Percentiles rank a stretch among this genome's conserved stretches.
Evolutionary conservation across 2,329 filamentous ascomycete species (phyloP).

Genomic region (Cercospora sp.): DNA sequence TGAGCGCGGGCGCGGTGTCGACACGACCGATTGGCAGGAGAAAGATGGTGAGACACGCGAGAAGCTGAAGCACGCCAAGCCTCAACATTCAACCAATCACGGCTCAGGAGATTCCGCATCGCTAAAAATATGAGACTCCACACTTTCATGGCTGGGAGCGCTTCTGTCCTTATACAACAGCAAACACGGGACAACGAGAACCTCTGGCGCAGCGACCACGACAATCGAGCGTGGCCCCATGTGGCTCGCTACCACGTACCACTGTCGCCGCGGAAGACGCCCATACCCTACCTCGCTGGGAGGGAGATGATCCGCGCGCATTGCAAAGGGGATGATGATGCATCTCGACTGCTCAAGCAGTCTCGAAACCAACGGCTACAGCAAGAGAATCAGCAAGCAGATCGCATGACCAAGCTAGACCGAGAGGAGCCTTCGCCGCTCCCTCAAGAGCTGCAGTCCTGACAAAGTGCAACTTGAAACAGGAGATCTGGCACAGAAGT

Average conservation of each 20-base stretch:
- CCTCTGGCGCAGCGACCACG: not conserved
- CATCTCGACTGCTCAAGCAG: not conserved
- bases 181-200: not conserved
- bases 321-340: not conserved
- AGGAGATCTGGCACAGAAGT: constrained; percentile 9
- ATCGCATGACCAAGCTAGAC: no score
- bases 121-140: not conserved
- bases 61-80: not conserved
- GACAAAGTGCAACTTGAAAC: constrained; percentile 2
- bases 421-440: not conserved
- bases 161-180: constrained; percentile 7
- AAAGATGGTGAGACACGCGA: not conserved
- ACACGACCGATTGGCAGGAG: not conserved
- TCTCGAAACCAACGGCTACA: not conserved
- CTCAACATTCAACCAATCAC: not conserved
- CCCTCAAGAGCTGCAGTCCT: not conserved
- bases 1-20: not conserved
- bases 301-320: not conserved
- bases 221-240: not conserved
- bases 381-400: not conserved
- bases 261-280: not conserved
- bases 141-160: not conserved
- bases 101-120: not conserved
- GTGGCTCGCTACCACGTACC: not conserved
- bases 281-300: not conserved